A percentile compares a stretch with the other conserved stretches of the same genome.
These are phyloP conservation scores for Cicer cuneatum DNA, from an alignment of 306 rosid genomes.

Conservation along the genomic window DNA sequence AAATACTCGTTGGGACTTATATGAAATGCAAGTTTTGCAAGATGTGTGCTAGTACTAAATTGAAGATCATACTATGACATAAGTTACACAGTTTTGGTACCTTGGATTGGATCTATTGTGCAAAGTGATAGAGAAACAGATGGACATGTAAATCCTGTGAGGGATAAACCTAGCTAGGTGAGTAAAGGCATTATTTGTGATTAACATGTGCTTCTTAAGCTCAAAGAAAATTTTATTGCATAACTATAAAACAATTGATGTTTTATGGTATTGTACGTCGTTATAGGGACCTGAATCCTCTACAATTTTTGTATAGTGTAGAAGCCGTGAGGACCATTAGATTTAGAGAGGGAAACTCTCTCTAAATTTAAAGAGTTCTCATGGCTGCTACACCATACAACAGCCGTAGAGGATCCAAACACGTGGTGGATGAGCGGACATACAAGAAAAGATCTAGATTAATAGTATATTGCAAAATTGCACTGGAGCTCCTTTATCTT, in stretches of 20 bases:
- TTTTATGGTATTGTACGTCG: neutral
- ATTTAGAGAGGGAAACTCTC: too few relatives aligned
- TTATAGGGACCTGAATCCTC: too few relatives aligned
- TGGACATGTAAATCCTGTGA: too few relatives aligned
- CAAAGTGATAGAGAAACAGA: too few relatives aligned
- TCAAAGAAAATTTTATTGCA: neutral
- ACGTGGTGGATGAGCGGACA: neutral
- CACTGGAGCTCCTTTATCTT: too few relatives aligned
- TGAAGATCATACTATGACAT: neutral
- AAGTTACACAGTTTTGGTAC: neutral
- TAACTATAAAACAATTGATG: neutral
- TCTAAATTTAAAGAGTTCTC: too few relatives aligned
- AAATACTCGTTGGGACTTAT: neutral
- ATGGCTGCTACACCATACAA: too few relatives aligned
- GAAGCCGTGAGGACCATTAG: too few relatives aligned
- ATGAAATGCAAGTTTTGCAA: neutral
- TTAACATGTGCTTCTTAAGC: neutral
- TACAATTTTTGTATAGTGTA: too few relatives aligned
- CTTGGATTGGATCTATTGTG: neutral
- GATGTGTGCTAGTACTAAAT: neutral
- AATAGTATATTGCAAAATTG: neutral
- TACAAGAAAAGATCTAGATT: neutral
- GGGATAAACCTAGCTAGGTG: neutral
- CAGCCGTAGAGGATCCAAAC: too few relatives aligned
- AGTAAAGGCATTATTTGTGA: too few relatives aligned